Conservation (phyloP, 2,329 filamentous ascomycete genomes). For the Apiospora aurea region DNA sequence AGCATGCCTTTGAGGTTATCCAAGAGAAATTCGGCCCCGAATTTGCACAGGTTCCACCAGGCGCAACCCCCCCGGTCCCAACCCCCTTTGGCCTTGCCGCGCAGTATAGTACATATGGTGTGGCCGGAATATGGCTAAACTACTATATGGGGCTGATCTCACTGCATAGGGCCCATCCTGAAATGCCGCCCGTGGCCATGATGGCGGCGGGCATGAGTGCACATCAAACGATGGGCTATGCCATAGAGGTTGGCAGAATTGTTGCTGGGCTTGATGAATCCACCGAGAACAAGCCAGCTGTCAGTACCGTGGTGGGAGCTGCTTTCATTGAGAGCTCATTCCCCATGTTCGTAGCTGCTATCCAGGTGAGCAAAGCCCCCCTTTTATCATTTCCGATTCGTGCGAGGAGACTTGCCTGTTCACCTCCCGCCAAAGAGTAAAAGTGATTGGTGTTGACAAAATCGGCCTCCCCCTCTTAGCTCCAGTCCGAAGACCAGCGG, state of each 20-base stretch:
- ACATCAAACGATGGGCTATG: slow-evolving; percentile 71
- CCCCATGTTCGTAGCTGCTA: slow-evolving; percentile 84
- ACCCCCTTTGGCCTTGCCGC: slow-evolving; percentile 85
- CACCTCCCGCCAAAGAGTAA: neutral
- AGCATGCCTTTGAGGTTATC: slow-evolving; percentile 73
- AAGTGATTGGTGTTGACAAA: neutral
- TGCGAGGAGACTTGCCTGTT: neutral
- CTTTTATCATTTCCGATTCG: neutral
- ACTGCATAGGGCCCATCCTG: slow-evolving; percentile 81
- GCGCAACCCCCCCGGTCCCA: slow-evolving; percentile 65
- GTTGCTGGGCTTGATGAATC: slow-evolving; percentile 73
- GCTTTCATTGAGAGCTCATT: slow-evolving; percentile 85
- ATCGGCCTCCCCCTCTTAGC: slow-evolving; percentile 54
- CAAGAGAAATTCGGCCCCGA: slow-evolving; percentile 71
- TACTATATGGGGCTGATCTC: slow-evolving; percentile 87
- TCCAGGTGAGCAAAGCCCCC: slow-evolving; percentile 60
- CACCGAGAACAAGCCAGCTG: slow-evolving; percentile 57
- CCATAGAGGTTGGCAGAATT: slow-evolving; percentile 81
- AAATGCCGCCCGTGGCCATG: slow-evolving; percentile 91
- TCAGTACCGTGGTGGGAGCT: slow-evolving; percentile 80
- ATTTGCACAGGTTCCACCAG: slow-evolving; percentile 77
- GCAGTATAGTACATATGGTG: slow-evolving; percentile 85
- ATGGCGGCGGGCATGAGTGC: slow-evolving; percentile 83
- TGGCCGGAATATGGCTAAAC: slow-evolving; percentile 86
- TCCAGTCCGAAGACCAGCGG: slow-evolving; percentile 73